These are phyloP conservation scores for Nakazawaea laoshanensis DNA, from an alignment of 805 yeast genomes.

Conservation along the genomic window DNA sequence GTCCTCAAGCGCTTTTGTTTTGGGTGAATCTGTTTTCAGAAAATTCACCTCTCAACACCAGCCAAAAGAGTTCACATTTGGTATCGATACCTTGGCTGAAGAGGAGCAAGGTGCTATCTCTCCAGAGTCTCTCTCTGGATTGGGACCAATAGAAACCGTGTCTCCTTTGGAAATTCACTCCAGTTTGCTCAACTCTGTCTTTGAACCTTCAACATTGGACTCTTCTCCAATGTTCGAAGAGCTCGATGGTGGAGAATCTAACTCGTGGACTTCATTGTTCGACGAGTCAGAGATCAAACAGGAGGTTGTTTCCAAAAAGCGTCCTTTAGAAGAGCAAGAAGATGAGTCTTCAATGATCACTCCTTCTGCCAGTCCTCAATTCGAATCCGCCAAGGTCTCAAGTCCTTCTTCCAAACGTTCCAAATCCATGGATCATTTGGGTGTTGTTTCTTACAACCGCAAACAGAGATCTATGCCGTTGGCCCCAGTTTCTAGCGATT, in stretches of 20 bases:
- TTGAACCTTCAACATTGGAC: constrained; percentile 21
- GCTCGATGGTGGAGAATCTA: constrained; percentile 28
- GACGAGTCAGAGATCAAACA: constrained; percentile 23
- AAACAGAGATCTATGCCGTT: constrained; percentile 70
- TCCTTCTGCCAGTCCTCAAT: constrained; percentile 25
- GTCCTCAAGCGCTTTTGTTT: constrained; percentile 15
- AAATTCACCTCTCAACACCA: constrained; percentile 15
- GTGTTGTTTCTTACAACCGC: constrained; percentile 68
- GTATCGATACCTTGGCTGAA: neutral
- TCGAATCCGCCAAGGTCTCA: constrained; percentile 14
- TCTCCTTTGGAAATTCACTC: constrained; percentile 48
- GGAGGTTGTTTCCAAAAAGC: constrained; percentile 10
- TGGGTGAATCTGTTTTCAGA: constrained; percentile 25
- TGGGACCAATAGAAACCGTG: constrained; percentile 16
- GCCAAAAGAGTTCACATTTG: constrained; percentile 1
- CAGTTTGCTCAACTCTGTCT: constrained; percentile 43
- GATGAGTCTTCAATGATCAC: constrained; percentile 8
- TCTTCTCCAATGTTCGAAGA: constrained; percentile 61
- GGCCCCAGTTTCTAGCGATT: constrained; percentile 47
- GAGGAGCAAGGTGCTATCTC: constrained; percentile 5
- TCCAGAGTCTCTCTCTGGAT: constrained; percentile 6
- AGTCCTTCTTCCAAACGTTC: constrained; percentile 12
- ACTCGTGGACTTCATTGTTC: constrained; percentile 60
- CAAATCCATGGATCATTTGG: constrained; percentile 48
- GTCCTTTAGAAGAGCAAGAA: constrained; percentile 14